Evolutionary conservation across 306 rosid genomes (phyloP).

Genomic region (Glycine soja): DNA sequence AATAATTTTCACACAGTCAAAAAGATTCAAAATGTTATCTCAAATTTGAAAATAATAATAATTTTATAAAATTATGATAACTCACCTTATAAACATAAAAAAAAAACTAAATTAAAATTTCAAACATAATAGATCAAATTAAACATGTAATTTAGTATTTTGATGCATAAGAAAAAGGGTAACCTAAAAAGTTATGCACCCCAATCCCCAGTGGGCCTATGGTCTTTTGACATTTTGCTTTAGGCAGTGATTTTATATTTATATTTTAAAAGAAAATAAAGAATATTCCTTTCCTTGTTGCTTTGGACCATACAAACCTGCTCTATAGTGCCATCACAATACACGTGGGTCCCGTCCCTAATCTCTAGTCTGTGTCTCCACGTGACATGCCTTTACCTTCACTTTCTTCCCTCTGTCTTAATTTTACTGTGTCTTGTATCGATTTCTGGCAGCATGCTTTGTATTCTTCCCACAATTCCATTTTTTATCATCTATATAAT

Average conservation of each 20-base stretch:
- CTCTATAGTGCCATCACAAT: neutral
- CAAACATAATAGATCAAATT: too few relatives aligned
- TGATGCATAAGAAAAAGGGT: too few relatives aligned
- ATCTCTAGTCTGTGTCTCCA: conserved; percentile 25
- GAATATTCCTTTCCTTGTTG: conserved; percentile 20
- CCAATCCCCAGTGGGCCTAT: too few relatives aligned
- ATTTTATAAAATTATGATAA: too few relatives aligned
- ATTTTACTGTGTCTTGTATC: neutral
- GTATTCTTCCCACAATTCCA: neutral
- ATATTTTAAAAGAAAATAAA: neutral
- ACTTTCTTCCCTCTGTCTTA: neutral
- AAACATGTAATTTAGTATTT: too few relatives aligned
- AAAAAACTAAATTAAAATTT: too few relatives aligned
- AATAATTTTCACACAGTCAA: too few relatives aligned
- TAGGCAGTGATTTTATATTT: neutral
- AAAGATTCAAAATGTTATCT: too few relatives aligned
- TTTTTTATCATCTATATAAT: neutral
- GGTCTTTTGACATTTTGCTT: neutral
- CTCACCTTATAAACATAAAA: too few relatives aligned
- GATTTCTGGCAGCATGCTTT: neutral
- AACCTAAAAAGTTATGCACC: too few relatives aligned
- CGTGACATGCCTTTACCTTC: conserved; percentile 36
- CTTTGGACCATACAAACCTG: neutral
- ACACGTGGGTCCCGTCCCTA: conserved; percentile 46
- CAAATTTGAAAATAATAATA: too few relatives aligned